Conservation (phyloP, 2,329 filamentous ascomycete species). For the Penicillium frequentans region DNA sequence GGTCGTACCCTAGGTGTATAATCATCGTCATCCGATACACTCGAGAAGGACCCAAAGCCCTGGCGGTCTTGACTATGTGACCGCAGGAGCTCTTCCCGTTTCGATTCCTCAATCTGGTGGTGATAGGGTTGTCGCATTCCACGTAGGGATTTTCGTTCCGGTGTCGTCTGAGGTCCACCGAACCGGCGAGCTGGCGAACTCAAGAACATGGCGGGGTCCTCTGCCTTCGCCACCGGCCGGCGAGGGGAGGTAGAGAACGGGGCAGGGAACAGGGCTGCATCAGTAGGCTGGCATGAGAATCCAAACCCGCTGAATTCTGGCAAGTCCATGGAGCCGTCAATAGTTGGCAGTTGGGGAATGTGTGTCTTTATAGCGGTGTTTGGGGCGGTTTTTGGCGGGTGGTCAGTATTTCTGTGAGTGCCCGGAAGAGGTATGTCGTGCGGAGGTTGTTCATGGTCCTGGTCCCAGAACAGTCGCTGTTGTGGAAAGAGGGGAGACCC, state of each 20-base stretch:
- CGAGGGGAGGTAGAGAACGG: slow-evolving; percentile 49
- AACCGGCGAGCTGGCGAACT: slow-evolving; percentile 51
- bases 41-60: slow-evolving; percentile 28
- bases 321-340: slow-evolving; percentile 35
- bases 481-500: slow-evolving; percentile 60
- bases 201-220: slow-evolving; percentile 49
- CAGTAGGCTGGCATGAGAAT: slow-evolving; percentile 30
- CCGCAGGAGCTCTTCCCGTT: slow-evolving; percentile 42
- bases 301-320: slow-evolving; percentile 34
- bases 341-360: slow-evolving; percentile 37
- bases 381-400: slow-evolving; percentile 18
- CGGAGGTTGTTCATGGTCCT: slow-evolving; percentile 32
- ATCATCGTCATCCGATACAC: slow-evolving; percentile 34
- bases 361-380: slow-evolving; percentile 22
- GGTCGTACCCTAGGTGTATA: slow-evolving; percentile 37
- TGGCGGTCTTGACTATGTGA: slow-evolving; percentile 30
- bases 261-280: slow-evolving; percentile 42
- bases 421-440: slow-evolving; percentile 17
- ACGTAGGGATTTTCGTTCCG: slow-evolving; percentile 27
- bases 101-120: slow-evolving; percentile 50
- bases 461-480: slow-evolving; percentile 52
- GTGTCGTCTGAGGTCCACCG: slow-evolving; percentile 38
- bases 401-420: slow-evolving; percentile 6
- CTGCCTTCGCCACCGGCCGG: slow-evolving; percentile 36
- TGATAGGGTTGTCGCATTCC: slow-evolving; percentile 47